Evolutionary conservation across 208 protist species (phyloP).

Genomic region (Wallacemonas rigidus): DNA sequence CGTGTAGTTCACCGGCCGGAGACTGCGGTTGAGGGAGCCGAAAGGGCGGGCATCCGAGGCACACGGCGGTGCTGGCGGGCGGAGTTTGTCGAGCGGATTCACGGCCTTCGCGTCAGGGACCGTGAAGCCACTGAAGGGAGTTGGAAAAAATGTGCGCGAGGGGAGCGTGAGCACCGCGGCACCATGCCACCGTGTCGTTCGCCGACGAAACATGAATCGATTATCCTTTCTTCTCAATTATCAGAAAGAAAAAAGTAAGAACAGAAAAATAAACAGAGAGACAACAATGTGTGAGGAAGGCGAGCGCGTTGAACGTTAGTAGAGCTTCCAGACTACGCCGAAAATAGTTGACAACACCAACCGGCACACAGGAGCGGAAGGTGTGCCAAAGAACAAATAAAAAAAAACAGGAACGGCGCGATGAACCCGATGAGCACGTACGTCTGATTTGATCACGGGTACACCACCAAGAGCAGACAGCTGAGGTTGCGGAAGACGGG

Average conservation of each 20-base stretch:
- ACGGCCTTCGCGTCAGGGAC: slow-evolving; percentile 17
- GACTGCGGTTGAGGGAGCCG: slow-evolving; percentile 40
- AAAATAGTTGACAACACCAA: slow-evolving; percentile 9
- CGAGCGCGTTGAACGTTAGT: background rate
- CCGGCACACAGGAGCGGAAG: background rate
- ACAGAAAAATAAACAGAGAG: background rate
- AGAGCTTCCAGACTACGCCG: background rate
- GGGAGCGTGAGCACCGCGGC: background rate
- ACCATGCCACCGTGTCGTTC: background rate
- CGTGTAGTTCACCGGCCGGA: slow-evolving; percentile 38
- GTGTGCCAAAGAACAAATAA: too few species aligned
- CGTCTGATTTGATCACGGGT: too few species aligned
- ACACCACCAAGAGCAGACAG: too few species aligned
- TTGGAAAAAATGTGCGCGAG: slow-evolving; percentile 5
- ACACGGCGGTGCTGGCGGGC: slow-evolving; percentile 39
- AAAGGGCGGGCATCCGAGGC: slow-evolving; percentile 69
- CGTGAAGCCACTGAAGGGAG: background rate
- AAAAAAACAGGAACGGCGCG: too few species aligned
- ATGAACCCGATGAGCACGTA: too few species aligned
- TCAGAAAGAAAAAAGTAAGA: slow-evolving; percentile 16
- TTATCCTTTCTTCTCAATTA: background rate
- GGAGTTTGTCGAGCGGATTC: slow-evolving; percentile 43
- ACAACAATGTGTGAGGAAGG: background rate
- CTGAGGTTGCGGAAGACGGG: too few species aligned
- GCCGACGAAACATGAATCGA: background rate